Evolutionary conservation across 495 filamentous ascomycete species (phyloP).

Genomic region (Jackrogersella minutella): DNA sequence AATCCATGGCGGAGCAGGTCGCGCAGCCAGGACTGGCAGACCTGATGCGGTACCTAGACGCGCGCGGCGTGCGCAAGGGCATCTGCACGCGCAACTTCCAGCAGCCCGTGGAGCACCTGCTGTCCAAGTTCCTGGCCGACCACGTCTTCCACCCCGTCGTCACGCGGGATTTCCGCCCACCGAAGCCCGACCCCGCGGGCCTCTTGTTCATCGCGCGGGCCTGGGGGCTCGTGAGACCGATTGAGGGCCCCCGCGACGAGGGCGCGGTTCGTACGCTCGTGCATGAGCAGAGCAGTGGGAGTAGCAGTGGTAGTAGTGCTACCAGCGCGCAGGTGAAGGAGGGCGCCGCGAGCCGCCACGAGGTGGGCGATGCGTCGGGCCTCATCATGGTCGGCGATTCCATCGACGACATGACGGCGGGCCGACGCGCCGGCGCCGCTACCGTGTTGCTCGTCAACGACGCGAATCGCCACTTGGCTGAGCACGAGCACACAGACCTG

Average conservation of each 20-base stretch:
- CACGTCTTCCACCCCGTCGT: conserved; percentile 81
- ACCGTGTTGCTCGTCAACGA: conserved; percentile 89
- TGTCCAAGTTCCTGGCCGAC: conserved; percentile 73
- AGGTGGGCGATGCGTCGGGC: conserved; percentile 55
- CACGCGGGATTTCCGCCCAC: conserved; percentile 81
- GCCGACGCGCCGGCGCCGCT: conserved; percentile 81
- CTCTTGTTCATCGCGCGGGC: conserved; percentile 80
- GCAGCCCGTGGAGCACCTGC: conserved; percentile 68
- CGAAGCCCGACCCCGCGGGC: conserved; percentile 90
- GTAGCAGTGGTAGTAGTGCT: conserved; percentile 10
- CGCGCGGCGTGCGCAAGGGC: conserved; percentile 70
- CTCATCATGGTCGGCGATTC: conserved; percentile 81
- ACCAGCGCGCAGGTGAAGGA: conserved; percentile 19
- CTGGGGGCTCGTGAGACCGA: conserved; percentile 69
- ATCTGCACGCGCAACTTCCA: conserved; percentile 98
- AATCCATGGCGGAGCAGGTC: conserved; percentile 78
- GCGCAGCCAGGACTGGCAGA: conserved; percentile 78
- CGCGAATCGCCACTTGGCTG: conserved; percentile 73
- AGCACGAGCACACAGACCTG: conserved; percentile 81
- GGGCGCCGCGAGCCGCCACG: conserved; percentile 36
- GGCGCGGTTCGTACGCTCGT: conserved; percentile 31
- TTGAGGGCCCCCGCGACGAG: conserved; percentile 32
- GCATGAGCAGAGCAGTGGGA: conserved; percentile 5
- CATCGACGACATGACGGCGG: conserved; percentile 93
- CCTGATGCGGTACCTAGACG: conserved; percentile 83